These are phyloP conservation scores for Phellopilus nigrolimitatus DNA, from an alignment of 1,284 basidiomycete species.

Conservation along the genomic window DNA sequence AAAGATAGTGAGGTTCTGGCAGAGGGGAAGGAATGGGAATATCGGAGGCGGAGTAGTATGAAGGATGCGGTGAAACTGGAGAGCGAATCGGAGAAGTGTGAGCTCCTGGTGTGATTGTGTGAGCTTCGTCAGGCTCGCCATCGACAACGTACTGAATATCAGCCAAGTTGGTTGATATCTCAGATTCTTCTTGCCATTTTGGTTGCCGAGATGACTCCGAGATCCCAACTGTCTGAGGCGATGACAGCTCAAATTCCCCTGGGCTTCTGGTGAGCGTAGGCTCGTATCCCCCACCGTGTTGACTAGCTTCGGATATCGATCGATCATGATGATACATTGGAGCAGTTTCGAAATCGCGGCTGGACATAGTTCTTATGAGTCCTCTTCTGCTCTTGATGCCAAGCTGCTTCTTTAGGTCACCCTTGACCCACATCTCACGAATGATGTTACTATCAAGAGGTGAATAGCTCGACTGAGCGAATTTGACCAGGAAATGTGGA, in stretches of 20 bases:
- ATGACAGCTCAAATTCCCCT: constrained; percentile 24
- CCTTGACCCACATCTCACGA: constrained; percentile 84
- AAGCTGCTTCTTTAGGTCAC: constrained; percentile 78
- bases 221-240: constrained; percentile 25
- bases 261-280: constrained; percentile 37
- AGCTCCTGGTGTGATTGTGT: constrained; percentile 14
- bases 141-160: constrained; percentile 14
- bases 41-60: constrained; percentile 71
- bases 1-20: constrained; percentile 46
- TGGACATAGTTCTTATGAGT: constrained; percentile 38
- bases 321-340: constrained; percentile 69
- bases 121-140: constrained; percentile 14
- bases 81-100: constrained; percentile 10
- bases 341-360: constrained; percentile 31
- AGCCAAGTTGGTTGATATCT: background rate
- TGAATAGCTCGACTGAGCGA: constrained; percentile 55
- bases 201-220: constrained; percentile 2
- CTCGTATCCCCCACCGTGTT: constrained; percentile 35
- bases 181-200: constrained; percentile 6
- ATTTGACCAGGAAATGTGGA: constrained; percentile 72
- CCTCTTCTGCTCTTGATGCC: constrained; percentile 62
- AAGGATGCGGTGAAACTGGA: constrained; percentile 33
- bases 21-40: constrained; percentile 58
- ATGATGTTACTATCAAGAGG: constrained; percentile 83
- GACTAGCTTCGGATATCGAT: constrained; percentile 49